A percentile compares a stretch with the other conserved stretches of the same genome.
These are phyloP conservation scores for Termitomyces sp. DNA, from an alignment of 768 basidiomycete genomes.

Conservation along the genomic window DNA sequence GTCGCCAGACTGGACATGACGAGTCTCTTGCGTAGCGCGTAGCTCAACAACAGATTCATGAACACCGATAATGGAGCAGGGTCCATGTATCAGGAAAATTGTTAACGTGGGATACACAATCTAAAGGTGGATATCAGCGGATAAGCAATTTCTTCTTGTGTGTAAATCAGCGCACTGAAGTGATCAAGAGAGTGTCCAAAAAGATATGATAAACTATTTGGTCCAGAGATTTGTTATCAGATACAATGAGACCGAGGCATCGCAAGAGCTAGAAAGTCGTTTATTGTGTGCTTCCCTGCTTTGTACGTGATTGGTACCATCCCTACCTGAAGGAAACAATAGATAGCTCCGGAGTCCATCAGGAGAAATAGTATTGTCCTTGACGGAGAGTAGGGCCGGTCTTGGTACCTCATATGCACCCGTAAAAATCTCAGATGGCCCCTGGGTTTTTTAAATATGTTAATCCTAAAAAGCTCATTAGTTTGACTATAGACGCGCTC, in stretches of 20 bases:
- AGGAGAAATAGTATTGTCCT: background rate
- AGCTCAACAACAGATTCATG: too few relatives aligned
- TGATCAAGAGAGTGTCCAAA: background rate
- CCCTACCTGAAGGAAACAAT: background rate
- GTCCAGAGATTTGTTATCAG: background rate
- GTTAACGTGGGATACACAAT: background rate
- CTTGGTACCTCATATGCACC: background rate
- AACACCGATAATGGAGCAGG: background rate
- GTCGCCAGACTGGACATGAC: too few relatives aligned
- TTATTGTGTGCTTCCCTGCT: background rate
- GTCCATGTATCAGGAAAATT: background rate
- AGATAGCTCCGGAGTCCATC: background rate
- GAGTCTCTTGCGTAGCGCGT: too few relatives aligned
- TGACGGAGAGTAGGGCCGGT: background rate
- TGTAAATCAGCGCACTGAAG: background rate
- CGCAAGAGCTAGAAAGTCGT: background rate
- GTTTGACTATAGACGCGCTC: background rate
- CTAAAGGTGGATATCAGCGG: background rate
- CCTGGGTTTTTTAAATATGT: background rate
- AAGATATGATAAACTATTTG: background rate
- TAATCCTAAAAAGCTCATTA: background rate
- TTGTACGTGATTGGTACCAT: background rate
- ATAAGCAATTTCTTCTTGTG: background rate
- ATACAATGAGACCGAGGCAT: background rate
- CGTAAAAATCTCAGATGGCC: background rate